Base-by-base conservation (phyloP, 2,329 filamentous ascomycete genomes). In the Phialophora macrospora region DNA sequence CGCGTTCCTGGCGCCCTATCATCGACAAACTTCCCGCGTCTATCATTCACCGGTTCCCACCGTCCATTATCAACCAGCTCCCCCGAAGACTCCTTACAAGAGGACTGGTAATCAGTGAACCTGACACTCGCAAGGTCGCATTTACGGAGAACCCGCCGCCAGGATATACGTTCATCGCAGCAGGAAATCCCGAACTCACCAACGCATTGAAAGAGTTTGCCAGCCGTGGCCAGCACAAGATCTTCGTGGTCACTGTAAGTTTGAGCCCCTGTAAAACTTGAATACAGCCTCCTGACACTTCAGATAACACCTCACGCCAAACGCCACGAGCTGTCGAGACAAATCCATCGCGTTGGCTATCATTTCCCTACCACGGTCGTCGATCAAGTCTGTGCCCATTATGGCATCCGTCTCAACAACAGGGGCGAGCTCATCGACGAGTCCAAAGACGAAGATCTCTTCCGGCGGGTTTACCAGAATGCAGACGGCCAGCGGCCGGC, bases 351-450 rank as follows among this genome's bases (percentile, higher is more conserved):
- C 48, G 82, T 88, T 67, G 87, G 87, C 17, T 85, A 87, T 73
- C 86, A 88, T 73, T 88, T 89, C 67, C 85, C 85, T 6, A 82
- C 82, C 64, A 77, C 82, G n/a, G 81, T 88, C 64, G 84, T 89
- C 46, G 81, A 83, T 51, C 78, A 83, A 64, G 84, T 85, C 41
- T 87, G 85, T 72, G 79, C 76, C 69, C 78, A 81, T 49, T 73
- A 81, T 55, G 79, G 80, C 22, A 72, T 83, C 28, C 78, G 80
- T 68, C 75, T 83, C 32, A 80, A 78, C 28, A 74, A 76, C 74
- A 79, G 73, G 73, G 84, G 78, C 73, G 87, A 74, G 76, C 79
- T 78, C 67, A 78, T 80, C 54, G 76, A 71, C 55, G 69, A 71
- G 28, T 64, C 67, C 30, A 69, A 72, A 17, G 62, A 66, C 24